Evolutionary conservation across 2,329 filamentous ascomycete genomes (phyloP), one percentile per base, ranked within the genome.

Genomic region (Fusarium caatingaense): DNA sequence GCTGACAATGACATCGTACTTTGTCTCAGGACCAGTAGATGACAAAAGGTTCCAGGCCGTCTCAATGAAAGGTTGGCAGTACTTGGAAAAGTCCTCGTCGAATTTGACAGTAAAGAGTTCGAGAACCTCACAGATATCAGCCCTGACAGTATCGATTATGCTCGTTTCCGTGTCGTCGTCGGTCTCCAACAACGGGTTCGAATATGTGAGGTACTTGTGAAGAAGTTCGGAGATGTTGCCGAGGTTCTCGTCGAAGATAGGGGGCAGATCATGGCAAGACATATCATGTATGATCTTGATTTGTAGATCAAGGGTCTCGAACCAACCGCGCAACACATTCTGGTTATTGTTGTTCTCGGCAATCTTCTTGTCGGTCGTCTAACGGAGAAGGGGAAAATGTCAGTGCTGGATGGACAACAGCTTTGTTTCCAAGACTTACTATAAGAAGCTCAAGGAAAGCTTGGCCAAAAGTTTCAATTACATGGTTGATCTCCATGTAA

Each of bases 401-500:
- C 55, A 76, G 74, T 8, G 49, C 46, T 21, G 34, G 30, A 30
- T 7, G 46, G 9, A 12, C 6, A 25, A 30, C 9, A 28, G 34
- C 2, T 11, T 27, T 18, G 20, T 16, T 8, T 18, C 23, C 8
- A 16, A 41, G 10, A 78, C 84, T 78, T 84, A 93, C 91, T 74
- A 89, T 87, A 73, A 98, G 89, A 65, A 98, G 86, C 58, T 88
- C 86, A 59, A 98, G 85, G 79, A 97, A 98, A 0, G 96, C 92
- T 41, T 88, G 84, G 63, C 93, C 92, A 79, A 99, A 98, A 61
- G 91, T 93, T 65, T 84, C 84, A 55, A 99, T 87, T 60, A 99
- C 97, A 83, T 99, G 96, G 80, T 97, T 96, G 83, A 99, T 97
- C 82, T 99, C 96, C 37, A 89, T 92, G 80, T 94, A 99, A 13